Conservation (phyloP, 2,329 filamentous ascomycete species). For the Cladophialophora immunda region DNA sequence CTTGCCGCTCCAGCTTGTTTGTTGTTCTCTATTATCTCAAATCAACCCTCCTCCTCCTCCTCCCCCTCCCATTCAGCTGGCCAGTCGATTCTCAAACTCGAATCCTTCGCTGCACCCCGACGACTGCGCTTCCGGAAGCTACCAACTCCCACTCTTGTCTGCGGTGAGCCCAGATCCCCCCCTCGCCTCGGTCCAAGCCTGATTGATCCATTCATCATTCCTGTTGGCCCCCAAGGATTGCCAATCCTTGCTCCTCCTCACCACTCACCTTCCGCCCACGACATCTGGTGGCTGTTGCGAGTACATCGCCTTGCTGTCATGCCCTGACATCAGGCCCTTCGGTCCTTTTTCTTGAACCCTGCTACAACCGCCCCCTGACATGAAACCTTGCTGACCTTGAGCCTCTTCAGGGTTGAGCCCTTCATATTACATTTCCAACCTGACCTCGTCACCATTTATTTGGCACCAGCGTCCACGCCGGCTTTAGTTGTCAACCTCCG, state of each 20-base stretch:
- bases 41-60: neutral
- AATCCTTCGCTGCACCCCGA: neutral
- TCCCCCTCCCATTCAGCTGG: neutral
- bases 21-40: slow-evolving; percentile 6
- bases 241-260: slow-evolving; percentile 1
- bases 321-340: slow-evolving; percentile 14
- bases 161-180: neutral
- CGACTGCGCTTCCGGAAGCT: neutral
- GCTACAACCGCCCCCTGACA: neutral
- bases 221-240: neutral
- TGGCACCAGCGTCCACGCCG: neutral
- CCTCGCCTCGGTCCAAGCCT: neutral
- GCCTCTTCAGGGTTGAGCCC: neutral
- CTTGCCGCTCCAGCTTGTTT: neutral
- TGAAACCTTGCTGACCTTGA: slow-evolving; percentile 3
- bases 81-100: neutral
- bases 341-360: neutral
- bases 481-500: neutral
- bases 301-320: neutral
- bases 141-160: neutral
- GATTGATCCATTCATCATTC: neutral
- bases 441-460: neutral
- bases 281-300: neutral
- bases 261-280: neutral
- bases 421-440: neutral